Base-by-base conservation (phyloP, 148 eudicot species). In the Amaranthus palmeri region DNA sequence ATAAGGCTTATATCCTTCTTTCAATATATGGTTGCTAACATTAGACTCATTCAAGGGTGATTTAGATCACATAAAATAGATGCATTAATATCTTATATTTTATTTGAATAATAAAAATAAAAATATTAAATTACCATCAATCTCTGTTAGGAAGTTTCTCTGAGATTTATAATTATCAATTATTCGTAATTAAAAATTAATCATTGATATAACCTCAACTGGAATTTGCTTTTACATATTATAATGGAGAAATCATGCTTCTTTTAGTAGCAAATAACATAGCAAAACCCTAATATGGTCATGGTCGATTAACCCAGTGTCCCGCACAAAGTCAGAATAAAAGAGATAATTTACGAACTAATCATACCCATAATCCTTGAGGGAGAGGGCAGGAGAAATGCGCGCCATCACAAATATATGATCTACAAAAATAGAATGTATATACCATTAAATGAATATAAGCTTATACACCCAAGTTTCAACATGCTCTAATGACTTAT, bases 381-480 rank as follows among this genome's bases (percentile, higher is more conserved):
- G 36, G 36, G 36, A 25, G 36, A 25, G 36, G 36, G 36, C 36
- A 25, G 36, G 36, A 25, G 36, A 25, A 25, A 25, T 25, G 36
- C 46, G 43, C 17, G 5, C 49, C 69, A 63, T 18, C 56, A 65
- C 12, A 75, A 68, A 8, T 67, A 40, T 72, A 51, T 68, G 55
- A 7, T 73, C 65, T 74, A 74, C 77, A 74, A 66, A 52, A 74
- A 46, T 60, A 68, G 64, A 48, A 25, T 25, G 36, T 72, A 69
- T 78, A 73, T 52, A 76, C 51, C 69, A 70, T 40, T 55, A 63
- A 54, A 56, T 55, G 45, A 76, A 52, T 68, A 56, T 36, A 55
- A 54, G 12, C 43, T 78, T 78, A 73, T 63, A 73, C 77, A 68
- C 40, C 48, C 47, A 12, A 59, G 47, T 52, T 54, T 45, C 13